Evolutionary conservation across 2,329 filamentous ascomycete species (phyloP).

Genomic region (Epicoccum nigrum): DNA sequence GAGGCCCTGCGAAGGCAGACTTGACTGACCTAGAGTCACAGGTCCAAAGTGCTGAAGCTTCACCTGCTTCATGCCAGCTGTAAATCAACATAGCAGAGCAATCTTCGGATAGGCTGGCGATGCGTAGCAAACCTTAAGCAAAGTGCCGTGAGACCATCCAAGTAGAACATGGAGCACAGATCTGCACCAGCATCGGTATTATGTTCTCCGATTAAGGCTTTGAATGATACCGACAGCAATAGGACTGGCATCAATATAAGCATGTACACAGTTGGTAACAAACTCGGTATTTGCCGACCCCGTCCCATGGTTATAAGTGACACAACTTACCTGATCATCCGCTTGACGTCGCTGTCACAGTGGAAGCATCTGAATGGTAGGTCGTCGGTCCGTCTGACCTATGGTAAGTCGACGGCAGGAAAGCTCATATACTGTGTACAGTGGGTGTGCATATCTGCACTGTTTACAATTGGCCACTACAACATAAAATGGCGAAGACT

Average conservation of each 20-base stretch:
- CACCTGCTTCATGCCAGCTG: too few relatives aligned
- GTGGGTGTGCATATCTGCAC: neutral
- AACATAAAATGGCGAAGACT: too few relatives aligned
- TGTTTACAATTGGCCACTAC: too few relatives aligned
- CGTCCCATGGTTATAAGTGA: neutral
- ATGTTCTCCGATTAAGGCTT: neutral
- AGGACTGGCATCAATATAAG: neutral
- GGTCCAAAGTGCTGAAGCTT: neutral
- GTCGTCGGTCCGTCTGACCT: conserved; percentile 2
- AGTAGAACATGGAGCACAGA: neutral
- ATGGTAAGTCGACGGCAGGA: neutral
- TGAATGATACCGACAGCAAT: neutral
- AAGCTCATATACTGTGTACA: too few relatives aligned
- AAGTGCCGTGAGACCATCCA: too few relatives aligned
- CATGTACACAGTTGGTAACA: neutral
- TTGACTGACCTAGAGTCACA: too few relatives aligned
- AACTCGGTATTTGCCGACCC: conserved; percentile 4
- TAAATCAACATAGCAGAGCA: too few relatives aligned
- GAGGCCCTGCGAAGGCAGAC: too few relatives aligned
- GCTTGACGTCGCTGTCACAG: neutral
- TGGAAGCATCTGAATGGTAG: neutral
- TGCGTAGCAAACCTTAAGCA: too few relatives aligned
- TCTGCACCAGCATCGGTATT: conserved; percentile 6
- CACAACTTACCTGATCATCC: neutral
- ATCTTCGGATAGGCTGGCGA: too few relatives aligned